Conservation (phyloP, 768 basidiomycete genomes). For the Sarcomyxa edulis region DNA sequence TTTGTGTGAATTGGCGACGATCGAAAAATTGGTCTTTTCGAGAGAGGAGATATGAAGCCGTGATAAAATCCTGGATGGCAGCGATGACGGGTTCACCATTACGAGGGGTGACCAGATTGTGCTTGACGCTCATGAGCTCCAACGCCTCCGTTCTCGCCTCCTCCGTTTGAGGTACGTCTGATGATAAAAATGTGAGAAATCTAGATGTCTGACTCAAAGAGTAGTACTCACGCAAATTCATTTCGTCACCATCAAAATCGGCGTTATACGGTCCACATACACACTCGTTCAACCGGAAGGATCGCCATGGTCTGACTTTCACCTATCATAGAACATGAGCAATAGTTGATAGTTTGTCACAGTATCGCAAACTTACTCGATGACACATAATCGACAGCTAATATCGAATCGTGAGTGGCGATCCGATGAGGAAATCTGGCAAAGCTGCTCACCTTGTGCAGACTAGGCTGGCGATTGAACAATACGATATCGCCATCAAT, state of each 20-base stretch:
- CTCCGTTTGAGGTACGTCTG: slow-evolving; percentile 98
- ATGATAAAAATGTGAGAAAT: slow-evolving; percentile 1
- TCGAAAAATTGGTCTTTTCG: slow-evolving; percentile 91
- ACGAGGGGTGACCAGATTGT: slow-evolving; percentile 95
- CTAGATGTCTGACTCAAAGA: background rate
- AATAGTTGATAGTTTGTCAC: background rate
- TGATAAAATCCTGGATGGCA: slow-evolving; percentile 99
- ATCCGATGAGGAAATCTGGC: slow-evolving; percentile 2
- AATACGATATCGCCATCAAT: slow-evolving; percentile 94
- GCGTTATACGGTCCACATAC: slow-evolving; percentile 99
- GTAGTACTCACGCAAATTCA: slow-evolving; percentile 95
- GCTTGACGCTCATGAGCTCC: slow-evolving; percentile 94
- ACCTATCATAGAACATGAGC: slow-evolving; percentile 32
- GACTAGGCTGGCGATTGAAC: slow-evolving; percentile 97
- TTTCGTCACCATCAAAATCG: slow-evolving; percentile 99
- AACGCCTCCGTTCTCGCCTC: slow-evolving; percentile 96
- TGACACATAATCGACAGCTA: slow-evolving; percentile 99
- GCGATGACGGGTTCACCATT: slow-evolving; percentile 99
- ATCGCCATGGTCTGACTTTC: slow-evolving; percentile 94
- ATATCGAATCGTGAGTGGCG: slow-evolving; percentile 5
- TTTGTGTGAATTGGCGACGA: slow-evolving; percentile 92
- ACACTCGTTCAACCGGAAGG: slow-evolving; percentile 97
- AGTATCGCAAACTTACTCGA: slow-evolving; percentile 45
- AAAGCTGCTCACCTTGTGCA: slow-evolving; percentile 69
- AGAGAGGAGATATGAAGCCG: slow-evolving; percentile 93